Percentiles rank a stretch among this genome's conserved stretches.
phyloP scores from a whole-genome alignment of 305 asterid genomes.

The Fraxinus sp. region DNA sequence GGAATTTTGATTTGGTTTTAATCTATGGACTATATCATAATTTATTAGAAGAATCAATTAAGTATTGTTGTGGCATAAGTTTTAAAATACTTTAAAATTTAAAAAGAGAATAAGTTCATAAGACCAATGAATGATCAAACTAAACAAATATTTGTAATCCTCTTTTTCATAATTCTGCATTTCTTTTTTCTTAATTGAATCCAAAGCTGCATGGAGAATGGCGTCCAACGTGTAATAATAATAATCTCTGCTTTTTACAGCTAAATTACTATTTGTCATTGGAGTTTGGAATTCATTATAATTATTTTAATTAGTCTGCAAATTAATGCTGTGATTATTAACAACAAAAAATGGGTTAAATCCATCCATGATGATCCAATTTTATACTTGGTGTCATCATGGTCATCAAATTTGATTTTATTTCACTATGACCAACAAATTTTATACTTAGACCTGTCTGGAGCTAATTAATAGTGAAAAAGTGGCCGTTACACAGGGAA shows the following conservation, averaged over 20 bases:
- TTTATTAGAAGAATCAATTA: no score
- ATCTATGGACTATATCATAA: not conserved
- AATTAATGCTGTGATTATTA: conserved; percentile 17
- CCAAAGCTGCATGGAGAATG: conserved; percentile 22
- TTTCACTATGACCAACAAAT: no score
- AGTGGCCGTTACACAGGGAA: no score
- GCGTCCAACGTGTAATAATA: conserved; percentile 22
- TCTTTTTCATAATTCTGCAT: conserved; percentile 18
- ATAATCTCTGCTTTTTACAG: conserved; percentile 27
- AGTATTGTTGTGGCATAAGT: not conserved
- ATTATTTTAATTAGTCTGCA: not conserved
- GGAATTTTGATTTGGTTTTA: no score
- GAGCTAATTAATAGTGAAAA: no score
- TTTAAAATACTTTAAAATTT: no score
- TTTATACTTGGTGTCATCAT: no score
- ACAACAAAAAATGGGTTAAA: not conserved
- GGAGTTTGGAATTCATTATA: conserved; percentile 24
- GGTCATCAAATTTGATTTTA: no score
- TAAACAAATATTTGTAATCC: not conserved
- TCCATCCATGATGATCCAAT: no score
- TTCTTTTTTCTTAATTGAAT: conserved; percentile 15
- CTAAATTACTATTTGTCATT: conserved; percentile 12
- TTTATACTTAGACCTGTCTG: no score
- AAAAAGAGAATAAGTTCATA: not conserved
- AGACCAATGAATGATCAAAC: not conserved